Conservation (phyloP, 148 eudicot genomes). For the Chenopodium berlandieri region DNA sequence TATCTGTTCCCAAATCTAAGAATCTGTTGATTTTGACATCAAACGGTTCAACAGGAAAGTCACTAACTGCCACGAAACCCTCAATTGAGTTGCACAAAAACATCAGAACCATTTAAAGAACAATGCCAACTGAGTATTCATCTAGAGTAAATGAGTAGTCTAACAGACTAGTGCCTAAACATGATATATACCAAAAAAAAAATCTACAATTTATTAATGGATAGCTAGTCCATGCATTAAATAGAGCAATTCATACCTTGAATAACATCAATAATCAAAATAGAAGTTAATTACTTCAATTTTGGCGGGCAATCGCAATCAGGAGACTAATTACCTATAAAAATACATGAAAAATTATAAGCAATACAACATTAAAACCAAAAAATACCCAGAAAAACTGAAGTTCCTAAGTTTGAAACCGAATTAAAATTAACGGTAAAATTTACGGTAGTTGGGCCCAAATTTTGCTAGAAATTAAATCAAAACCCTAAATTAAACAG, state of each 20-base stretch:
- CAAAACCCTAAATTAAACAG: conserved; percentile 10
- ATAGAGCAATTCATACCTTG: conserved; percentile 11
- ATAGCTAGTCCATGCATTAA: neutral
- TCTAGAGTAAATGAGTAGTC: no score
- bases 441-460: neutral
- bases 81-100: neutral
- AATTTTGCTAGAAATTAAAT: neutral
- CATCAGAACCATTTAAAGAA: neutral
- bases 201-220: neutral
- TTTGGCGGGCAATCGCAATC: conserved; percentile 20
- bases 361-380: neutral
- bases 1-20: no score
- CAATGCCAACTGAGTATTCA: neutral
- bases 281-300: neutral
- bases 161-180: no score
- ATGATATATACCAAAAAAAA: no score
- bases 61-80: no score
- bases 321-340: conserved; percentile 18
- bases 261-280: conserved; percentile 17
- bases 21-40: no score
- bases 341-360: neutral
- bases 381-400: neutral
- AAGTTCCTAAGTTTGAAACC: neutral
- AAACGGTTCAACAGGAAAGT: no score
- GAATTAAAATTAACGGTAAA: neutral